Evolutionary conservation across 257 asterid genomes (phyloP), one percentile per base, ranked within the genome.

Genomic region (Lycium ferocissimum): DNA sequence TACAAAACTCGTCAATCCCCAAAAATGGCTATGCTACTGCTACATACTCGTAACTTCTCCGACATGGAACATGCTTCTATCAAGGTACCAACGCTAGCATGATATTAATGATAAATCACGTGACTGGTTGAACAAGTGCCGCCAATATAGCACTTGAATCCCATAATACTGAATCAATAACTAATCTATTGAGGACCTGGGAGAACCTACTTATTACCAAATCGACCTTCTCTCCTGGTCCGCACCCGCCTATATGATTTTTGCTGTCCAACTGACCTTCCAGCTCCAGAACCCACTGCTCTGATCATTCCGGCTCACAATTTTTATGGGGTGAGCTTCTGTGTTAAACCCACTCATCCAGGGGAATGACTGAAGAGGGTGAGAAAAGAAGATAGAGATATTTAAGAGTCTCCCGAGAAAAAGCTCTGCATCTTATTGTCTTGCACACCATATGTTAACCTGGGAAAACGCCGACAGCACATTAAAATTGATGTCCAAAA

Each of bases 401-500:
- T 84, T 97, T 97, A 62, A 97, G 92, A 0, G 99, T 97, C 94
- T 97, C 98, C 0, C 98, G 5, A 97, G 94, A 97, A 97, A 88
- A 97, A 97, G 92, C 99, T 97, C 82, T 97, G 99, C 99, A 94
- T 97, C 99, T 92, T 94, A 90, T 97, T 91, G 94, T 97, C 99
- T 88, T 94, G 94, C 18, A 93, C 95, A 1, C 99, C 98, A n/a
- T 1, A 96, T 92, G 76, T 90, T 95, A 57, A 97, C 99, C 99
- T 97, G 94, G 81, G 76, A 63, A 20, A 89, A 54, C 84, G 37
- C 37, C 51, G 80, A 67, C 33, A 56, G 37, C n/a, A n/a, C 14
- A 37, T 65, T 85, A 38, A 82, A 18, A 54, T 59, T 69, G 40
- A 11, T 72, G 9, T 35, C 38, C 45, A 80, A 15, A 37, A 43